Base-by-base conservation (phyloP, 495 filamentous ascomycete genomes). In the Aspergillus campestris region DNA sequence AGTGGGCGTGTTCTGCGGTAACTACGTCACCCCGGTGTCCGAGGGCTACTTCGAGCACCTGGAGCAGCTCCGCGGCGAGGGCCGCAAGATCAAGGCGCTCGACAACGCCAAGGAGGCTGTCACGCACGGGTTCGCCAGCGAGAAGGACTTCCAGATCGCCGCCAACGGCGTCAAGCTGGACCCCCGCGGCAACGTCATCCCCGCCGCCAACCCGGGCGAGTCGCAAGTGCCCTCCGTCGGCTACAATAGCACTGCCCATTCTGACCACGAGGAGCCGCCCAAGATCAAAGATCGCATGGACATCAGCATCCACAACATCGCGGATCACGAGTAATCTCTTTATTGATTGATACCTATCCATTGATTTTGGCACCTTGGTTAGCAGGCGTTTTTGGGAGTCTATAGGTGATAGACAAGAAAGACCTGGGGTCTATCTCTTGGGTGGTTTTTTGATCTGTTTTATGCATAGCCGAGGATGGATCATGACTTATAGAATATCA, bases 1-100 rank as follows among this genome's bases (percentile, higher is more conserved):
- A 62, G 82, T 94, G n/a, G 91, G 92, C 49, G 89, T 97, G 11
- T 97, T 98, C 73, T 94, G 86, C 51, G 92, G 94, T 15, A 79
- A 78, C 56, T 96, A 97, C 64, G 71, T 88, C 38, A 99, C 92
- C 1, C 82, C 82, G 0, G 87, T 97, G 4, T 73, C 79, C 1
- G 72, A 81, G n/a, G 81, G 74, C 24, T 96, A 97, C 67, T 94
- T 98, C 55, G 78, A 86, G 40, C 89, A 91, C 56, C 73, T 95
- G 5, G 88, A 94, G 64, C 60, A 72, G 36, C 60, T 89, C 9
- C 73, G 88, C 36, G 84, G 88, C 29, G 79, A 89, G 66, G 82
- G 75, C 48, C 73, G 74, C 52, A 88, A 84, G 67, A 57, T 80
- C 57, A 88, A 88, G 60, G 77, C 82, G 9, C 56, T 86, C 39